Evolutionary conservation across 129 eudicot genomes (phyloP), one percentile per base, ranked within the genome.

Genomic region (Kitagawia praeruptora): DNA sequence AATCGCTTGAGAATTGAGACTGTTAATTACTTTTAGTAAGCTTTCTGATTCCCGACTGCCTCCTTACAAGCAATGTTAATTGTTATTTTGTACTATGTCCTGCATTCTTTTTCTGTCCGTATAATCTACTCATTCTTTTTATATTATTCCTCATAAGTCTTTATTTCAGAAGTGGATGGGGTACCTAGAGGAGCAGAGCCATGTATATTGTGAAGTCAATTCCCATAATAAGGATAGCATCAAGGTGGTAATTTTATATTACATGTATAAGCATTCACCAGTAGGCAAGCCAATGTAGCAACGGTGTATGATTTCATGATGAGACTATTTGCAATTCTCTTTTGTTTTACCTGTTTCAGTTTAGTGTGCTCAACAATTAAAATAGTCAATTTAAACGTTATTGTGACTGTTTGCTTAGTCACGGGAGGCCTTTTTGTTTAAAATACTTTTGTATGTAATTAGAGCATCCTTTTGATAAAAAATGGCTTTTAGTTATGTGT

Each of bases 171-270:
- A 89, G 39, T 93, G 97, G 97, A 82, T 79, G 67, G 69, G 45
- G 48, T 87, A 83, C 84, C 87, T 89, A 70, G 82, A 88, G 79
- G 87, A 86, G 81, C 85, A 64, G 53, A 86, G 80, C 34, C 83
- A 40, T 80, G 41, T 46, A 61, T 47, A 84, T 72, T 82, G 85
- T 87, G 87, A 84, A 70, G 88, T 91, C 69, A 91, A 93, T 89
- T 86, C 98, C 66, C 97, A 93, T 83, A 89, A 91, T 83, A 89
- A 84, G 85, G 96, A 89, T 27, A 90, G 51, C 80, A 80, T 88
- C 80, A 87, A 84, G 81, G 87, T 89, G 98, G 98, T 89, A 85
- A 82, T 4, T 46, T 21, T 19, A 6, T 44, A 27, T 70, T 66
- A 11, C 69, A 49, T 44, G 23, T 18, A 8, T 49, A 28, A 7